Percentiles rank a stretch among this genome's conserved stretches.
Evolutionary conservation across 495 filamentous ascomycete species (phyloP).

Genomic region (Barbatosphaeria neglecta): DNA sequence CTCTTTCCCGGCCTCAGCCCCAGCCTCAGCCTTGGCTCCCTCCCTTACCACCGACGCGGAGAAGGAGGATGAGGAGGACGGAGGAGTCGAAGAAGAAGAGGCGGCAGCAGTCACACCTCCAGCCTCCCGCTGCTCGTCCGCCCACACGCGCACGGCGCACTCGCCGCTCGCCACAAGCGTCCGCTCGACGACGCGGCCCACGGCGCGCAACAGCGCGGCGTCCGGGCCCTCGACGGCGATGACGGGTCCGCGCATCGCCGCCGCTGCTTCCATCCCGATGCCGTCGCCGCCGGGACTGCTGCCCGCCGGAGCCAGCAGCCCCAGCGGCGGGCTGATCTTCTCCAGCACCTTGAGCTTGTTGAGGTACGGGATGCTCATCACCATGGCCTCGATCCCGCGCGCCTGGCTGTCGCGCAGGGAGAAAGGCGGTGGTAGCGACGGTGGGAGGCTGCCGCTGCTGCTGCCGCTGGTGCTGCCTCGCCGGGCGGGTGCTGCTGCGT

Average conservation of each 20-base stretch:
- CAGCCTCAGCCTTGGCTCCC: conserved; percentile 15
- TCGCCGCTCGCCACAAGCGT: conserved; percentile 45
- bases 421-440: not conserved
- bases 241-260: conserved; percentile 60
- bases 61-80: no score
- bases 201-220: conserved; percentile 34
- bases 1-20: conserved; percentile 21
- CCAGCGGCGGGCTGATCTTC: conserved; percentile 31
- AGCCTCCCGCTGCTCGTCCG: conserved; percentile 7
- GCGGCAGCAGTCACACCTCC: no score
- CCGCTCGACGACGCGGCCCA: conserved; percentile 50
- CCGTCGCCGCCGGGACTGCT: conserved; percentile 27
- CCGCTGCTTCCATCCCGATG: no score
- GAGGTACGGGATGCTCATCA: conserved; percentile 59
- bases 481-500: not conserved
- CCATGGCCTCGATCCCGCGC: conserved; percentile 50
- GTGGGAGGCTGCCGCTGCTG: not conserved
- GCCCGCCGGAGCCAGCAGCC: conserved; percentile 28
- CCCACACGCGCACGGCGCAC: conserved; percentile 46
- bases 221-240: conserved; percentile 74
- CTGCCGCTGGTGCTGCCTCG: not conserved
- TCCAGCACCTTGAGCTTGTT: conserved; percentile 43
- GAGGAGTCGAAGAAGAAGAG: no score
- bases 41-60: conserved; percentile 8
- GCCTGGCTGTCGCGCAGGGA: not conserved